Percentiles rank a stretch among this genome's conserved stretches.
Conservation (phyloP, 257 asterid genomes). For the Knoxia roxburghii region DNA sequence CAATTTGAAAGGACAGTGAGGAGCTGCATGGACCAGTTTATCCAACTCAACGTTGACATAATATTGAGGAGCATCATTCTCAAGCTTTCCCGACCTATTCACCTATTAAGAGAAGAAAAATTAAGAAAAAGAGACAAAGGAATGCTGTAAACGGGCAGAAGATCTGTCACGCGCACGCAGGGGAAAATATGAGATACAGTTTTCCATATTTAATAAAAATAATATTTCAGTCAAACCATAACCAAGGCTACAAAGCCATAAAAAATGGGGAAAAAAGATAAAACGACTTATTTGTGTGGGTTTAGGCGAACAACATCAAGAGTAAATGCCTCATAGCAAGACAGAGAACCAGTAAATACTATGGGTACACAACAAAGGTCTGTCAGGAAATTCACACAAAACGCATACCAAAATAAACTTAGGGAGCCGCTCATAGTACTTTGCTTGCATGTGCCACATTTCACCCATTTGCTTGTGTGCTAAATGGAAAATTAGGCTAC, state of each 20-base stretch:
- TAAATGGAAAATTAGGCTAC: neutral
- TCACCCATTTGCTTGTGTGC: neutral
- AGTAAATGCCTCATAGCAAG: too few species aligned
- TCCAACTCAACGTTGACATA: slow-evolving; percentile 48
- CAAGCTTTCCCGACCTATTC: slow-evolving; percentile 79
- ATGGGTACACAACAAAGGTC: neutral
- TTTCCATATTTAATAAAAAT: neutral
- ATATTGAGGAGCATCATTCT: slow-evolving; percentile 83
- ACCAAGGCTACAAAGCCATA: neutral
- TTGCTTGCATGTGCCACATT: neutral
- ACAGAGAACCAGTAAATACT: neutral
- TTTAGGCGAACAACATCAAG: neutral
- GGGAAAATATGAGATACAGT: neutral
- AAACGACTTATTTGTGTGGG: neutral
- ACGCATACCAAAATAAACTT: neutral
- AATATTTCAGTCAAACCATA: neutral
- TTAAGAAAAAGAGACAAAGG: neutral
- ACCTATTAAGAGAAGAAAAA: slow-evolving; percentile 45
- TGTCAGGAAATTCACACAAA: neutral
- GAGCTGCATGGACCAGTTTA: slow-evolving; percentile 48
- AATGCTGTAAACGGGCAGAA: neutral
- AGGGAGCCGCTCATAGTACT: neutral
- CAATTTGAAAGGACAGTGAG: slow-evolving; percentile 6
- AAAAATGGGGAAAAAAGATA: neutral
- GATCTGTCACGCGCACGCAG: neutral